Base-by-base conservation (phyloP, 169 alveolate species). In the Plasmodium gonderi region DNA sequence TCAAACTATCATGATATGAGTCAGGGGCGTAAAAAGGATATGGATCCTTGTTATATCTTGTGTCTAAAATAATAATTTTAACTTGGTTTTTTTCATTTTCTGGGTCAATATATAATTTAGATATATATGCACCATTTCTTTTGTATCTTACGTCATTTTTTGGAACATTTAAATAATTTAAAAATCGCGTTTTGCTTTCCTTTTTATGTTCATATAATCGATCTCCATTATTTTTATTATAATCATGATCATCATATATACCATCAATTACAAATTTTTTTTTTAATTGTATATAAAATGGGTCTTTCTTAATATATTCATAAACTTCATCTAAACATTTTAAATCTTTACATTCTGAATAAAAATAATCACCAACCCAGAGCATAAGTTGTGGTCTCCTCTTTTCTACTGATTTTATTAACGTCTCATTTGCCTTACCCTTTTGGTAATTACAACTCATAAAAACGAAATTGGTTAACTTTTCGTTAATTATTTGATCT, bases 221-320 rank as follows among this genome's bases (percentile, higher is more conserved):
- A 38, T 95, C 97, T 20, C 98, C 98, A 94, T 96, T 97, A n/a
- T 60, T 76, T 87, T 67, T 91, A 80, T 97, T 97, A 80, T 95
- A 96, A 77, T 96, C 98, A 64, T 96, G 98, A 85, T 96, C 98
- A 78, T 96, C 98, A 95, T 96, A 96, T 14, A 96, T 94, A 12
- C 98, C 98, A 79, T 95, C 97, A n/a, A 94, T 89, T 44, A 77
- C 60, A 72, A 91, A 93, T 20, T 94, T 75, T 20, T 89, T 40
- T 67, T 72, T 90, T 78, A 95, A 83, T 7, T 69, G 79, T 45
- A 69, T 87, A 67, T 90, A 95, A n/a, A 68, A 91, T 54, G 82
- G 68, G 26, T 89, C 92, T 45, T 90, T 80, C 36, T 51, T 83
- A 93, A 95, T 72, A 38, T 82, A 78, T 20, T 64, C 82, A 89